Evolutionary conservation across 164 flowering plant genomes (phyloP), one percentile per base, ranked within the genome.

Genomic region (Saururus chinensis): DNA sequence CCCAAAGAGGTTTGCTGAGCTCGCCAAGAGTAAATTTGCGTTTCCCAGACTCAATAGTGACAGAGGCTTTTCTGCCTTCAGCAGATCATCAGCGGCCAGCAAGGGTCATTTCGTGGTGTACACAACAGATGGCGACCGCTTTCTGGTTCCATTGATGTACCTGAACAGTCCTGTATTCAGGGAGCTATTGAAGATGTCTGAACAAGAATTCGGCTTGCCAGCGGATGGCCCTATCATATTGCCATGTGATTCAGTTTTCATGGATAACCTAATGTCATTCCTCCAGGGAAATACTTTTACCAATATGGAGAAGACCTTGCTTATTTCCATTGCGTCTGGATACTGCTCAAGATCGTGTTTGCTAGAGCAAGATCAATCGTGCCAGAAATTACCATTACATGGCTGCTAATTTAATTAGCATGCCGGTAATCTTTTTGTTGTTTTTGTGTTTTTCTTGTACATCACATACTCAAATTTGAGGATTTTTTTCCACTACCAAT

Each of bases 221-320:
- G 24, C 35, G 12, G 13, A 61, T 26, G 40, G 37, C 13, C 40
- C 56, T 17, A 51, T 61, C 10, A 30, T 12, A 51, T 61, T 61
- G 22, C 56, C 64, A 22, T 61, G 64, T 26, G 55, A 30, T 26
- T 49, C 35, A 13, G 14, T 5, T 11, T 35, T 61, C 56, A 30
- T 49, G 56, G 41, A 61, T 30, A 2, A 30, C 37, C 2, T 30
- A 2, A 53, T 72, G 5, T 67, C 68, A 0, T 42, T 64, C 40
- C 21, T 57, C 21, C 22, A 21, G 49, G 22, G 57, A 19, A 25
- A 26, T 23, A 40, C 48, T 7, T 30, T 62, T 16, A 48, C 40
- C 16, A 60, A 59, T 17, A 35, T 70, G 53, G 40, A 65, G 42
- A 68, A 57, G 35, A 65, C 59, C 25, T 71, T 71, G 64, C 40